Base-by-base conservation (phyloP, 202 grass and related monocot species). In the Digitaria exilis region DNA sequence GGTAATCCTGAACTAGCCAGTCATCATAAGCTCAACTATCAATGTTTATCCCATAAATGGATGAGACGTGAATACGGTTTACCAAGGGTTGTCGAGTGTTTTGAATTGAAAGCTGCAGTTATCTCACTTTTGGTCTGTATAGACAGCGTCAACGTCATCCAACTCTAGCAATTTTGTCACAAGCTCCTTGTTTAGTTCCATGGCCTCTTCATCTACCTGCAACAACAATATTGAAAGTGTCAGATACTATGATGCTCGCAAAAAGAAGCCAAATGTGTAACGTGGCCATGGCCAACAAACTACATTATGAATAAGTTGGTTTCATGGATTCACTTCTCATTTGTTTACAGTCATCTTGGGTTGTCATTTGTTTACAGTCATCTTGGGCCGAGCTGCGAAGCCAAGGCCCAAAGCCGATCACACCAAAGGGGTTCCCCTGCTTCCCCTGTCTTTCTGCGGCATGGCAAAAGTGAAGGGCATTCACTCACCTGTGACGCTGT, bases 151-250 rank as follows among this genome's bases (percentile, higher is more conserved):
- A 16, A 98, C 96, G 26, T 98, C 96, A 87, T 98, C 93, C 3
- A 96, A 89, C 86, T 98, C 96, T 75, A 98, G 89, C 82, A 98
- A 82, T 45, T 98, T 98, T 60, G 61, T 81, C 15, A 96, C 89
- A 18, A 98, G 89, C 29, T 94, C 89, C 87, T 98, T 98, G 81
- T 96, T 98, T 83, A 96, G 89, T 54, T 96, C 96, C 83, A 98
- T 74, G 30, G 96, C 93, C 80, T 98, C 96, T 3, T 96, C 93
- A 77, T 98, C 93, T 34, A 88, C 91, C 96, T 96, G 74, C 14
- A 39, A 70, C 4, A 74, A 77, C 16, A 71, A 68, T 4, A 21
- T 48, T 43, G 24, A 50, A 77, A n/a, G n/a, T n/a, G n/a, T n/a
- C n/a, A 77, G 0, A 79, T 76, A 77, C n/a, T 78, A 43, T 0